Evolutionary conservation across 169 alveolate genomes (phyloP), one percentile per base, ranked within the genome.

Genomic region (Eimeria acervulina): DNA sequence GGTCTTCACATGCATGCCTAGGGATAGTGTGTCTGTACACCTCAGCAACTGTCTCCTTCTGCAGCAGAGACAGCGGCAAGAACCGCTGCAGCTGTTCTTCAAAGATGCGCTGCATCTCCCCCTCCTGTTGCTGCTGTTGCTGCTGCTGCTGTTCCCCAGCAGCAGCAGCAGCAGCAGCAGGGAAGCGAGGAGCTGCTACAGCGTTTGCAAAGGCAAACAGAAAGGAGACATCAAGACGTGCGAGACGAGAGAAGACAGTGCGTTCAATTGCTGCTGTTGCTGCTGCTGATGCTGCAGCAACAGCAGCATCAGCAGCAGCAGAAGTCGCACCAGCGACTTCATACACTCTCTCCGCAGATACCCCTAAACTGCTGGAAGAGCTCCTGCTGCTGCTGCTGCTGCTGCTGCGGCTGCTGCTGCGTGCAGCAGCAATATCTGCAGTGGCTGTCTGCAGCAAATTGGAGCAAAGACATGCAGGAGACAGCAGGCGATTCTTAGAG

Each of bases 381-480:
- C 55, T 47, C 21, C 59, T 51, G 59, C 59, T 51, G 59, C 2
- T 51, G 59, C 2, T 51, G 59, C 2, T 51, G 59, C 59, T 51
- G 2, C 59, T 51, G 59, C 59, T 51, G 59, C 59, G 7, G 59
- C 59, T 51, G 59, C 59, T 1, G 21, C 59, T 51, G 0, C 7
- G 59, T 51, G 59, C 59, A 31, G 84, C 84, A 72, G 84, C 84
- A 28, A 72, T 28, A 21, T 72, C 84, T 0, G 84, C 84, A 21
- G 84, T 72, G 23, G 84, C 84, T 23, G 84, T 72, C 84, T 72
- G 84, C 84, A 72, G 84, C 84, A 72, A 72, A 72, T 1, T 21
- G 80, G 38, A 68, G 19, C 66, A 13, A 19, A 52, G 66, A 10
- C 66, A 52, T n/a, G n/a, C n/a, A n/a, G 59, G 6, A 51, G 59